phyloP scores from a whole-genome alignment of 345 rosid species.

The Citrus glauca region DNA sequence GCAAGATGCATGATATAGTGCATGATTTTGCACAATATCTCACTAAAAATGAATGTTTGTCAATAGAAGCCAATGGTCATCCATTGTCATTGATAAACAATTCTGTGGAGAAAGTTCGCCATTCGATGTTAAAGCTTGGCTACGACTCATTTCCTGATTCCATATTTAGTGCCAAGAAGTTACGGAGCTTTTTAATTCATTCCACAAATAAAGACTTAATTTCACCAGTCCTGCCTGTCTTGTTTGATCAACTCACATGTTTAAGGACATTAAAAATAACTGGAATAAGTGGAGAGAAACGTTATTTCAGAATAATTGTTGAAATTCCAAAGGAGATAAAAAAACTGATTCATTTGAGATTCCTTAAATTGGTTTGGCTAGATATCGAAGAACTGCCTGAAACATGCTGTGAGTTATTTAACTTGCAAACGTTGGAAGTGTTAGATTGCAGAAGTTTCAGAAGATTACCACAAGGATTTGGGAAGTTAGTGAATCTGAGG shows the following conservation, averaged over 20 bases:
- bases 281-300: too few relatives aligned
- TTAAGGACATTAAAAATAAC: neutral
- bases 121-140: neutral
- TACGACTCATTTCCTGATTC: neutral
- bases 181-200: neutral
- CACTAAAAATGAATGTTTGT: neutral
- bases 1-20: neutral
- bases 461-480: constrained; percentile 12
- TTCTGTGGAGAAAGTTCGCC: neutral
- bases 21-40: neutral
- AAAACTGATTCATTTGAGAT: neutral
- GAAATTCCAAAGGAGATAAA: neutral
- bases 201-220: too few relatives aligned
- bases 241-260: neutral
- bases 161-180: neutral
- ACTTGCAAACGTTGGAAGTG: neutral
- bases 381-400: constrained; percentile 6
- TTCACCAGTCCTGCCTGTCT: neutral
- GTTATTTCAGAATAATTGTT: too few relatives aligned
- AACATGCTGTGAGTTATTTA: neutral
- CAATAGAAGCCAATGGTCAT: neutral
- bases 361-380: neutral
- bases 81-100: neutral
- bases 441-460: rapidly evolving
- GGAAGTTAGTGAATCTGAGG: neutral